Conservation (phyloP, 1,284 basidiomycete species). For the Marasmius oreades region DNA sequence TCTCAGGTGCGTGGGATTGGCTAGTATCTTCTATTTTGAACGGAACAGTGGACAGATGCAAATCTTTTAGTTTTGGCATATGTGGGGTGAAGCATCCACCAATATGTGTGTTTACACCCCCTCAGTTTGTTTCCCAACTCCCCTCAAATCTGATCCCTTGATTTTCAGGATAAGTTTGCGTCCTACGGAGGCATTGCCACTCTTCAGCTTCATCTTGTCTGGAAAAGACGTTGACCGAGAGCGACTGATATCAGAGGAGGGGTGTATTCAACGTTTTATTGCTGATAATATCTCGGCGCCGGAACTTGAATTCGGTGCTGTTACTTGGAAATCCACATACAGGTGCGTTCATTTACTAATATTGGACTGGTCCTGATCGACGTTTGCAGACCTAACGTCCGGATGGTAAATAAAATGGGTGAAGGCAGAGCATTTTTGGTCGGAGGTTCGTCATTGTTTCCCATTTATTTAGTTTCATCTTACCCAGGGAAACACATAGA, state of each 20-base stretch:
- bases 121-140: background rate
- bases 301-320: background rate
- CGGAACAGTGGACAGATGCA: background rate
- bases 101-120: background rate
- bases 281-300: background rate
- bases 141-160: background rate
- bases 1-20: slow-evolving; percentile 16
- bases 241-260: background rate
- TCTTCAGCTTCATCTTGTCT: slow-evolving; percentile 21
- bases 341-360: background rate
- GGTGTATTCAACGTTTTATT: background rate
- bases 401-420: slow-evolving; percentile 32
- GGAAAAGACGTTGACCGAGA: slow-evolving; percentile 13
- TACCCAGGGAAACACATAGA: slow-evolving; percentile 11
- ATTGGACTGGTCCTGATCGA: background rate
- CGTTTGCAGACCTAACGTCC: slow-evolving; percentile 30
- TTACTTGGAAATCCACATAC: slow-evolving; percentile 1
- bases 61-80: slow-evolving; percentile 1
- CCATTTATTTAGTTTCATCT: background rate
- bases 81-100: slow-evolving; percentile 1
- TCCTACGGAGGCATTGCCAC: slow-evolving; percentile 16
- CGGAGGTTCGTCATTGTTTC: slow-evolving; percentile 26
- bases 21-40: background rate
- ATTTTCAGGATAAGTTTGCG: slow-evolving; percentile 15
- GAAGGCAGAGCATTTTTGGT: slow-evolving; percentile 33